Evolutionary conservation across 2,329 filamentous ascomycete species (phyloP).

Genomic region (Aspergillus alliaceus): DNA sequence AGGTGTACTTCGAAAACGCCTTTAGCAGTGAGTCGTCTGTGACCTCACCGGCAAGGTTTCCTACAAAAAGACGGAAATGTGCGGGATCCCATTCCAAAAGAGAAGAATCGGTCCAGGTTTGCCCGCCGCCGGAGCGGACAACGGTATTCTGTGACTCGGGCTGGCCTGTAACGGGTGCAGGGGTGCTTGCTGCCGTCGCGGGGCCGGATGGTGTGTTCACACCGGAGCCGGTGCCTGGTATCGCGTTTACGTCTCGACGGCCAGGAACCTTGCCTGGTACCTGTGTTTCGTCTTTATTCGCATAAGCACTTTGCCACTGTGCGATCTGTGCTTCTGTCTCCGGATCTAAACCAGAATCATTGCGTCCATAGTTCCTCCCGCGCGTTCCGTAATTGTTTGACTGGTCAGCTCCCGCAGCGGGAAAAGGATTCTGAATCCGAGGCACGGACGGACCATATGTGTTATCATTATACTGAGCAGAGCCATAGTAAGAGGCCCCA

Average conservation of each 20-base stretch:
- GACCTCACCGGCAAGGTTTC: conserved; percentile 94
- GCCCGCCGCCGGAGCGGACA: conserved; percentile 81
- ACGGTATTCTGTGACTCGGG: conserved; percentile 73
- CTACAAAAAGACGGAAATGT: conserved; percentile 92
- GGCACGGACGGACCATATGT: conserved; percentile 57
- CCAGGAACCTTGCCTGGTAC: conserved; percentile 38
- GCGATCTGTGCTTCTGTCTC: conserved; percentile 90
- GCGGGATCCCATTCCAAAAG: conserved; percentile 94
- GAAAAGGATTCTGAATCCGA: conserved; percentile 80
- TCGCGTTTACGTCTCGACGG: conserved; percentile 41
- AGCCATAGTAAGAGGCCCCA: conserved; percentile 47
- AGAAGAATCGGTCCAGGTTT: conserved; percentile 85
- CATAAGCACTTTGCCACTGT: conserved; percentile 91
- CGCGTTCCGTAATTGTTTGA: conserved; percentile 19
- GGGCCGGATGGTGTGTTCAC: conserved; percentile 28
- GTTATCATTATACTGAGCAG: conserved; percentile 48
- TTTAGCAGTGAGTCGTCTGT: conserved; percentile 95
- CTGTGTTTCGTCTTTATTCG: conserved; percentile 57
- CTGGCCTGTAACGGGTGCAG: conserved; percentile 45
- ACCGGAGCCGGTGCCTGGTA: conserved; percentile 47
- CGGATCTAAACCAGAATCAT: conserved; percentile 58
- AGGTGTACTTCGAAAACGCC: conserved; percentile 84
- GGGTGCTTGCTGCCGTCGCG: conserved; percentile 36
- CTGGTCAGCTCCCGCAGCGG: conserved; percentile 54
- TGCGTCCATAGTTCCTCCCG: conserved; percentile 34